Percentiles rank a stretch among this genome's conserved stretches.
phyloP scores from a whole-genome alignment of 768 basidiomycete genomes.

The Tricholoma matsutake region DNA sequence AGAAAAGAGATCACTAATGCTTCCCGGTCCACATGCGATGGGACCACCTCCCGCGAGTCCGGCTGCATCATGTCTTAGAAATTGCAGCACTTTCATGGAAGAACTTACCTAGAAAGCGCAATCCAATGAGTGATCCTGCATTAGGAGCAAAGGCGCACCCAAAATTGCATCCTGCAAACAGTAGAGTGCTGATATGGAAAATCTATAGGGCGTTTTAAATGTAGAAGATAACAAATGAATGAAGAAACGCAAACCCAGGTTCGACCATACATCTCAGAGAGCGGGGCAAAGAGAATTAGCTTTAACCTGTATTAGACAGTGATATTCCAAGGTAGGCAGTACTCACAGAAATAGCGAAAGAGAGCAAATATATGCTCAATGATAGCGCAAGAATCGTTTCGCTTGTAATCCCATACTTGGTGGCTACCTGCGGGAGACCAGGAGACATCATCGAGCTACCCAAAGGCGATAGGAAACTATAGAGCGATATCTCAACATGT shows the following conservation, averaged over 20 bases:
- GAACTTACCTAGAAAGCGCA: slow-evolving; percentile 63
- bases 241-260: slow-evolving; percentile 47
- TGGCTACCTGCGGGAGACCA: slow-evolving; percentile 55
- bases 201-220: slow-evolving; percentile 34
- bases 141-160: slow-evolving; percentile 69
- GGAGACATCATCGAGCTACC: slow-evolving; percentile 70
- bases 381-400: slow-evolving; percentile 54
- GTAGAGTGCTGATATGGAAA: slow-evolving; percentile 60
- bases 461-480: slow-evolving; percentile 50
- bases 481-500: slow-evolving; percentile 51
- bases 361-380: slow-evolving; percentile 66
- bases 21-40: slow-evolving; percentile 60
- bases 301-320: slow-evolving; percentile 9
- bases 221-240: background rate
- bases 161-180: slow-evolving; percentile 60
- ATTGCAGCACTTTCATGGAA: background rate
- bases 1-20: slow-evolving; percentile 62
- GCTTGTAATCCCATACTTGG: slow-evolving; percentile 49
- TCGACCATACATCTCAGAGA: slow-evolving; percentile 74
- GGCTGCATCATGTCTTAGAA: slow-evolving; percentile 31
- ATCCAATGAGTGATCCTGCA: slow-evolving; percentile 50
- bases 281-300: slow-evolving; percentile 62
- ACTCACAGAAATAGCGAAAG: slow-evolving; percentile 61
- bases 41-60: slow-evolving; percentile 66
- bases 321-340: background rate